Evolutionary conservation across 2,329 filamentous ascomycete genomes (phyloP), one percentile per base, ranked within the genome.

Genomic region (Pseudogymnoascus sp.): DNA sequence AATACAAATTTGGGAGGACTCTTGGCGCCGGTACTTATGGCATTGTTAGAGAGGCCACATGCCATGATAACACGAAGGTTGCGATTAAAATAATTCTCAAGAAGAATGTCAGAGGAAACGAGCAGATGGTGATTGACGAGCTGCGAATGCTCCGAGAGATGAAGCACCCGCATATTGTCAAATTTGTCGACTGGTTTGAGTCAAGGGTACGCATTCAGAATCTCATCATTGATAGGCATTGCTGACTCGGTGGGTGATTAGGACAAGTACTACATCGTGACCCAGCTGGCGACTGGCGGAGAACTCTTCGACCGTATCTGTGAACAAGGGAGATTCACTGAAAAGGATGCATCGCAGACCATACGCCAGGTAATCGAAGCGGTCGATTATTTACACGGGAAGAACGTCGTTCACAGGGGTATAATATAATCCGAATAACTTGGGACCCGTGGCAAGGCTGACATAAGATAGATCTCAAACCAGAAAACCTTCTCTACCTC

Each of bases 261-360:
- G 92, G 95, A 99, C 81, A 99, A 99, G 81, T 99, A 96, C 80
- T 99, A 99, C 76, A 97, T 99, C 70, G 93, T 99, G 70, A 99
- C 95, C 33, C 89, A 99, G 77, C 82, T 99, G 63, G 95, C 95
- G 44, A 96, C 91, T 0, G 95, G 95, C 69, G 95, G 95, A 75
- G 95, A 99, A 79, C 80, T 99, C 67, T 99, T 99, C 76, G 95
- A 99, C 73, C 88, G 96, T 63, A 99, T 99, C 71, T 99, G 95
- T 79, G 93, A 97, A 73, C 90, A 96, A 77, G 96, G 95, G 71
- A 96, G 91, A 75, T 99, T 97, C 78, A 99, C 95, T 13, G 95
- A 99, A 76, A 97, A 96, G 79, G 95, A 99, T 78, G 73, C 73
- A 33, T 93, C 93, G 19, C 89, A 95, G 76, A 97, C 93, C 8